Conservation (phyloP, 768 basidiomycete species). For the Agaricus bisporus region DNA sequence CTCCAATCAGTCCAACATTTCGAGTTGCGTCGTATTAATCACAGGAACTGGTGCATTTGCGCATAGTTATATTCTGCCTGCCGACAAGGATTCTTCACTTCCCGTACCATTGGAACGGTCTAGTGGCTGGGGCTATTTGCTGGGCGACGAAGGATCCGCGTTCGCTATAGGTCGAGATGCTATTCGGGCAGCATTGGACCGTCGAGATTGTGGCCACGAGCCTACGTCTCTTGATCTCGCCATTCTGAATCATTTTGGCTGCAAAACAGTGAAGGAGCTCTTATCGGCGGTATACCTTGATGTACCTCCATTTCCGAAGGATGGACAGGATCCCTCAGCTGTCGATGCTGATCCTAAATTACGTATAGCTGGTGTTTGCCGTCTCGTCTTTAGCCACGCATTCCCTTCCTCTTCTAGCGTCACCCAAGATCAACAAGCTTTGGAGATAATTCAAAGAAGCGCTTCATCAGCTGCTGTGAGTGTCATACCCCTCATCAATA, state of each 20-base stretch:
- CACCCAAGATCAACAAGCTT: constrained; percentile 14
- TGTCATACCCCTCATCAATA: constrained; percentile 8
- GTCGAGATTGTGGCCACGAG: constrained; percentile 14
- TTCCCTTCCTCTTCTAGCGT: constrained; percentile 10
- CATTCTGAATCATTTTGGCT: constrained; percentile 16
- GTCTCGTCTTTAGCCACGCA: constrained; percentile 16
- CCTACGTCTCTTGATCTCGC: constrained; percentile 16
- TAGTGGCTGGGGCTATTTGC: constrained; percentile 22
- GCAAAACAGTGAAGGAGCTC: constrained; percentile 14
- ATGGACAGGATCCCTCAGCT: constrained; percentile 11
- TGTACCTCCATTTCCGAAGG: not conserved
- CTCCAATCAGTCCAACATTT: constrained; percentile 6
- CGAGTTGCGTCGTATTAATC: constrained; percentile 18
- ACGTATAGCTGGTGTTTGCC: constrained; percentile 19
- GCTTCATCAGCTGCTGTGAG: constrained; percentile 14
- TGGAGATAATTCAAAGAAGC: constrained; percentile 15
- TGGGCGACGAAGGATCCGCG: constrained; percentile 22
- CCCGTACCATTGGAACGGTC: constrained; percentile 15
- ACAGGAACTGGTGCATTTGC: constrained; percentile 21
- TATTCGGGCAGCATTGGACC: constrained; percentile 15
- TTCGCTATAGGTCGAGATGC: constrained; percentile 20
- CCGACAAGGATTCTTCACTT: constrained; percentile 9
- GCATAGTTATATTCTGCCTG: constrained; percentile 15
- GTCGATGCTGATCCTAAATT: constrained; percentile 19
- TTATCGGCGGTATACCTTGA: constrained; percentile 18